Evolutionary conservation across 345 rosid genomes (phyloP), one percentile per base, ranked within the genome.

Genomic region (Ceriops tagal): DNA sequence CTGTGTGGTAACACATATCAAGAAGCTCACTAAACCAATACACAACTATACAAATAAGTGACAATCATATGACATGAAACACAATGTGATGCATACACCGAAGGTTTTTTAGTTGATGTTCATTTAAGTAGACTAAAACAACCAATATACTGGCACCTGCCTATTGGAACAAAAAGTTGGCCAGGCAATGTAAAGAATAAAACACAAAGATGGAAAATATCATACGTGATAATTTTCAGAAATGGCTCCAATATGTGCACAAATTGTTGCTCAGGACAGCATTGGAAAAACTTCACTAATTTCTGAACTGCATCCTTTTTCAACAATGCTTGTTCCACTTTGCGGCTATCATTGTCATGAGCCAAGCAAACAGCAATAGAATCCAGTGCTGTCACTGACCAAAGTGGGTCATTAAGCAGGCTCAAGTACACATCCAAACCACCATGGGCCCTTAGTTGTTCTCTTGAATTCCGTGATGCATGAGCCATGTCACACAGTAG

Each of bases 401-500:
- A 96, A 39, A 73, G 58, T 62, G 85, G 89, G 64, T 96, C 93
- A 69, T 92, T 95, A 43, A 96, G 97, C 67, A 96, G 85, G 71
- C 97, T 90, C 78, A 96, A 65, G 71, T 89, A 96, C 68, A 92
- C 93, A 80, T 96, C 98, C 74, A 96, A 82, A 58, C 98, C 98
- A 20, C 96, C 99, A 73, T 96, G 98, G 37, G 93, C 99, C 75
- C 98, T 86, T 73, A 96, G 75, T 77, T 92, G 99, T 78, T 96
- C 99, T 80, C 99, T 87, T 56, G 99, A 90, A 74, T 90, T 92
- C 60, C 92, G 96, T 13, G 99, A 96, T 11, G 99, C 99, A 77
- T 92, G 99, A 58, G 99, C 99, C 99, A 96, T 96, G 80, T 96
- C 99, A 73, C 99, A 96, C 51, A 96, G 79, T 58, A 92, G 83